Percentiles rank a stretch among this genome's conserved stretches.
Conservation (phyloP, 208 protist genomes). For the Phytomonas sp. region DNA sequence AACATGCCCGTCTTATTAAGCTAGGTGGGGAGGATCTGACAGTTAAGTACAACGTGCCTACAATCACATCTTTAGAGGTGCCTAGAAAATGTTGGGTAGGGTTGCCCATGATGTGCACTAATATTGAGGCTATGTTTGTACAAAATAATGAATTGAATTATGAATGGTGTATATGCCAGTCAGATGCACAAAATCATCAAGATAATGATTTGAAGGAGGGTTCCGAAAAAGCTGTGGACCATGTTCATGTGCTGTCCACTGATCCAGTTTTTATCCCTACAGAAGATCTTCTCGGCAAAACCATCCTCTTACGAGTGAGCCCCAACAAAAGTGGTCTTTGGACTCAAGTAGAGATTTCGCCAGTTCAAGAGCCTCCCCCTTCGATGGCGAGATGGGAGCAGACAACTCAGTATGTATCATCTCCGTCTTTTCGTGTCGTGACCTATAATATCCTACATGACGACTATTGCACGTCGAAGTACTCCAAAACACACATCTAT, state of each 20-base stretch:
- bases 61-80: constrained; percentile 49
- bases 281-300: constrained; percentile 34
- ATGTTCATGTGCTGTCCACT: constrained; percentile 30
- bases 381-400: constrained; percentile 51
- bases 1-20: constrained; percentile 27
- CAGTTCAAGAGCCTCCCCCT: constrained; percentile 31
- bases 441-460: constrained; percentile 91
- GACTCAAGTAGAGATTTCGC: constrained; percentile 50
- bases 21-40: constrained; percentile 29
- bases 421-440: constrained; percentile 68
- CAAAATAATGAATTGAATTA: constrained; percentile 30
- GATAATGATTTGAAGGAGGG: neutral
- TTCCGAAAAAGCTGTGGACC: neutral
- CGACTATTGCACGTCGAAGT: constrained; percentile 63
- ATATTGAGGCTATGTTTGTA: constrained; percentile 50
- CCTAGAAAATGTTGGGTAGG: constrained; percentile 59
- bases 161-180: constrained; percentile 51
- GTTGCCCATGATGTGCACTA: constrained; percentile 53
- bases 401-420: constrained; percentile 19
- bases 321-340: constrained; percentile 41
- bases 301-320: constrained; percentile 48
- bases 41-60: constrained; percentile 71
- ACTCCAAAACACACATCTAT: constrained; percentile 66
- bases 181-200: neutral
- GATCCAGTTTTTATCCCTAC: constrained; percentile 43